Evolutionary conservation across 2,329 filamentous ascomycete genomes (phyloP).

Genomic region (Penicillium sp.): DNA sequence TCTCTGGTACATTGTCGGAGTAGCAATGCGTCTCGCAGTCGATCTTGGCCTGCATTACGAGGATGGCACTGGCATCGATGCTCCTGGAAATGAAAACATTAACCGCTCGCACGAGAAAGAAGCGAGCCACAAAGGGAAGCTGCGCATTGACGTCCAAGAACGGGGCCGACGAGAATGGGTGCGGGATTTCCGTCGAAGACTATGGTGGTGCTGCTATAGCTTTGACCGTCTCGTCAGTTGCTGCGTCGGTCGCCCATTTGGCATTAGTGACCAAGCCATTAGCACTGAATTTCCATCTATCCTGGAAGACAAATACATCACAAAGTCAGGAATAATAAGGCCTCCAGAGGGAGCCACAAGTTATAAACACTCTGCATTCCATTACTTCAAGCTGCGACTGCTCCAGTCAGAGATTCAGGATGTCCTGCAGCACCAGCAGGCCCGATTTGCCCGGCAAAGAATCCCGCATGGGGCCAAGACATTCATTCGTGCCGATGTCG

Average conservation of each 20-base stretch:
- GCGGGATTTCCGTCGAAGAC: slow-evolving; percentile 79
- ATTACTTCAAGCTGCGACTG: slow-evolving; percentile 87
- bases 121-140: slow-evolving; percentile 34
- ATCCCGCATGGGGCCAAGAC: slow-evolving; percentile 69
- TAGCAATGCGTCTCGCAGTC: slow-evolving; percentile 86
- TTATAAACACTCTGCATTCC: slow-evolving; percentile 89
- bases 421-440: slow-evolving; percentile 89
- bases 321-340: slow-evolving; percentile 72
- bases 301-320: slow-evolving; percentile 87
- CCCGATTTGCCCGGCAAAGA: slow-evolving; percentile 72
- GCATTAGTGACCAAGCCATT: slow-evolving; percentile 93
- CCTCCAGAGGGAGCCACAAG: slow-evolving; percentile 69
- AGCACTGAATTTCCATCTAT: slow-evolving; percentile 93
- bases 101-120: slow-evolving; percentile 19
- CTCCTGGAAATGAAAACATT: slow-evolving; percentile 45
- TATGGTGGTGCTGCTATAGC: slow-evolving; percentile 98
- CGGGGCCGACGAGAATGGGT: slow-evolving; percentile 78
- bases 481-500: slow-evolving; percentile 77
- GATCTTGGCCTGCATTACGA: slow-evolving; percentile 93
- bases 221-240: slow-evolving; percentile 93
- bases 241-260: slow-evolving; percentile 90
- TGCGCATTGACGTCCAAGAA: slow-evolving; percentile 58
- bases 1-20: slow-evolving; percentile 96
- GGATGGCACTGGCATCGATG: slow-evolving; percentile 73
- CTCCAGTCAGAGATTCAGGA: slow-evolving; percentile 95